phyloP scores from a whole-genome alignment of 164 flowering plant species.

The Berberis vulgaris region DNA sequence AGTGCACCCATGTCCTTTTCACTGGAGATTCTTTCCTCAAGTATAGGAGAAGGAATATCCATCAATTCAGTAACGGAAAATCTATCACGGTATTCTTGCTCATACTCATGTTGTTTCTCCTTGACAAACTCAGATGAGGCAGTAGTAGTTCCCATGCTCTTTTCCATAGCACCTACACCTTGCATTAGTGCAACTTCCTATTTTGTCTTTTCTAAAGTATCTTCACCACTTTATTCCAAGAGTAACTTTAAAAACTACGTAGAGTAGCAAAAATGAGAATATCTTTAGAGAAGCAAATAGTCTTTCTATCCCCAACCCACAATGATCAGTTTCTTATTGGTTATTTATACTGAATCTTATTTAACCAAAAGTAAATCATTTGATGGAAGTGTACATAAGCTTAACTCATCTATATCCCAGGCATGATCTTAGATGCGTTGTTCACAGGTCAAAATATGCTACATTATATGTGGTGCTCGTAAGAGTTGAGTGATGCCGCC shows the following conservation, averaged over 20 bases:
- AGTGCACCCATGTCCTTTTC: constrained; percentile 11
- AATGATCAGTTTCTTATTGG: too few relatives aligned
- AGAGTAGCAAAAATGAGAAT: neutral
- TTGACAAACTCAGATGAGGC: constrained; percentile 28
- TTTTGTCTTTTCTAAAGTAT: constrained; percentile 45
- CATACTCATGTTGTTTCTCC: constrained; percentile 54
- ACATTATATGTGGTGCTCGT: too few relatives aligned
- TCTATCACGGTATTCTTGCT: constrained; percentile 53
- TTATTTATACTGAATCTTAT: too few relatives aligned
- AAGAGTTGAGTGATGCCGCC: too few relatives aligned
- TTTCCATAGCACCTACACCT: constrained; percentile 54
- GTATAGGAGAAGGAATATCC: constrained; percentile 9
- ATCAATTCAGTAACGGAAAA: constrained; percentile 23
- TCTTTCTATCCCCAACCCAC: too few relatives aligned
- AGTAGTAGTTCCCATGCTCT: constrained; percentile 34
- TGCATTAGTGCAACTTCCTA: constrained; percentile 59
- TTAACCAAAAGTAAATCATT: too few relatives aligned
- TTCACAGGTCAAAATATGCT: too few relatives aligned
- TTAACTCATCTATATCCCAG: too few relatives aligned
- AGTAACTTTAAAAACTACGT: constrained; percentile 40
- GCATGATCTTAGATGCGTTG: too few relatives aligned
- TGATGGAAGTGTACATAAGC: too few relatives aligned
- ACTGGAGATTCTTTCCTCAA: neutral
- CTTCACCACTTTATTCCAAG: constrained; percentile 47
- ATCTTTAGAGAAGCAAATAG: too few relatives aligned